Percentiles rank a stretch among this genome's conserved stretches.
Evolutionary conservation across 1,139 yeast genomes (phyloP).

Genomic region (Lodderomyces metapsilosis): DNA sequence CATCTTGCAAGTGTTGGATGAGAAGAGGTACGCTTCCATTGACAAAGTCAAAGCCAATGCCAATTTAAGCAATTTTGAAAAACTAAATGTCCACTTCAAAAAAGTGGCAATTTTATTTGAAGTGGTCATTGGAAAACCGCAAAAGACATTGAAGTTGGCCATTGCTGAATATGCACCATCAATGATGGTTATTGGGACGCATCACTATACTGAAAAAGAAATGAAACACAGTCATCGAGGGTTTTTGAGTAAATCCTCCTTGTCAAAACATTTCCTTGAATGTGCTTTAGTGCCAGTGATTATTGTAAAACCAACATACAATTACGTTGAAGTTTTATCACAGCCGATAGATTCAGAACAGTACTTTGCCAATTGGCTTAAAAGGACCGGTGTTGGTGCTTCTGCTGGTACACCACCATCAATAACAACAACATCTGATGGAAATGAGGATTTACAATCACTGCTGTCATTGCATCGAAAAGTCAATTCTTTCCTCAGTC

Average conservation of each 20-base stretch:
- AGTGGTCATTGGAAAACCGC: conserved; percentile 61
- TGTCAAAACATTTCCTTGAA: conserved; percentile 64
- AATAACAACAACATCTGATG: neutral
- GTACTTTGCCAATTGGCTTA: conserved; percentile 34
- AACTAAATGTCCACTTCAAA: conserved; percentile 45
- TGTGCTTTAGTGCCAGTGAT: conserved; percentile 69
- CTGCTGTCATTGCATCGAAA: neutral
- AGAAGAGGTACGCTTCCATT: conserved; percentile 26
- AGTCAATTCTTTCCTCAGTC: conserved; percentile 15
- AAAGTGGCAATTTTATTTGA: conserved; percentile 58
- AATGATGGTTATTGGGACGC: conserved; percentile 64
- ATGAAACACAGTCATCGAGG: conserved; percentile 36
- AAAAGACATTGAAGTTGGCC: conserved; percentile 52
- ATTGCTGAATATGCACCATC: conserved; percentile 63
- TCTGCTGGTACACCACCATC: neutral
- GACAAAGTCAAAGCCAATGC: conserved; percentile 33
- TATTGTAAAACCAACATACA: conserved; percentile 59
- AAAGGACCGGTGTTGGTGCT: neutral
- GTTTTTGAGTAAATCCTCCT: conserved; percentile 44
- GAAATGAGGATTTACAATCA: neutral
- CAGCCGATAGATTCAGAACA: conserved; percentile 27
- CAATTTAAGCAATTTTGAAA: conserved; percentile 42
- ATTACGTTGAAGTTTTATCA: conserved; percentile 27
- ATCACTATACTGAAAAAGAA: conserved; percentile 36
- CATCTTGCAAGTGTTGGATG: conserved; percentile 58